Evolutionary conservation across 345 rosid species (phyloP), one percentile per base, ranked within the genome.

Genomic region (Sonneratia caseolaris): DNA sequence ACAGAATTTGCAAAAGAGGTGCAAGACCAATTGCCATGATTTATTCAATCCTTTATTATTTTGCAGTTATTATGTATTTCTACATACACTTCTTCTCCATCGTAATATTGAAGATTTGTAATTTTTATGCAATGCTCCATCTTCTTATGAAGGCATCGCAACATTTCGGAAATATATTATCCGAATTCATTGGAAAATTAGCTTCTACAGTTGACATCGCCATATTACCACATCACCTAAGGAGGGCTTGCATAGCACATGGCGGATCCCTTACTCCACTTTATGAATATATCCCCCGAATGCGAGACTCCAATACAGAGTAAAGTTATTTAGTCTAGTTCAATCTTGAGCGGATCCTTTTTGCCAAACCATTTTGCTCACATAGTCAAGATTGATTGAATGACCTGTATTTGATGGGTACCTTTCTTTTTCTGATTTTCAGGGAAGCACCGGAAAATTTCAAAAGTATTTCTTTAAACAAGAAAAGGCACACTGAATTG

Each of bases 1-100:
- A 94, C 97, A 47, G 88, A 94, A 79, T 94, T 94, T 78, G 98
- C 98, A 53, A 94, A 89, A 76, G 98, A 94, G 93, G 97, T 94
- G 76, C 14, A 51, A 66, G 68, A 68, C 36, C 24, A 59, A 69
- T 24, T 9, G 2, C 21, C 53, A n/a, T 38, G 35, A 42, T 15
- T 70, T 53, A 64, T 49, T 47, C 62, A 15, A 70, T 70, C 43
- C 47, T 65, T 35, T 0, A 16, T 53, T 53, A 2, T 15, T 16
- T 16, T 53, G 22, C 64, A 57, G 24, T 70, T 57, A 7, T 37
- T 55, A n/a, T 70, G 51, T 24, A 56, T 14, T 22, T 22, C 5
- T 24, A 21, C 35, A 4, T 36, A 27, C 40, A 42, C 40, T 37
- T 15, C 37, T 37, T 35, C 36, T 56, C 9, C 38, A 16, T 61